Evolutionary conservation across 192 early-diverging fungal species (phyloP).

Genomic region (Gigaspora rosea): DNA sequence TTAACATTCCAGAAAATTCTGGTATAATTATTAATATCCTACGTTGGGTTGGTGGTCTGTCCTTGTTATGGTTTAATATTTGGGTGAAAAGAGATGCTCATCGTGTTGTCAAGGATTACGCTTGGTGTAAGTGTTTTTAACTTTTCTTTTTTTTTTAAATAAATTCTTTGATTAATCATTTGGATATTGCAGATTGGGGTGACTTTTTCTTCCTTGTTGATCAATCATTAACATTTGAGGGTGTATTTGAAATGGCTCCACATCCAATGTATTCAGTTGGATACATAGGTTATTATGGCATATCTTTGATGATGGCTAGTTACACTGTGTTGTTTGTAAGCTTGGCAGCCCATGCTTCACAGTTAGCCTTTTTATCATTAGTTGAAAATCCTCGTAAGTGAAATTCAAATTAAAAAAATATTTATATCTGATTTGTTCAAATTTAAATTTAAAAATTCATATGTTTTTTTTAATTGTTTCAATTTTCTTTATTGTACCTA

Average conservation of each 20-base stretch:
- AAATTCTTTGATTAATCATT: constrained; percentile 5
- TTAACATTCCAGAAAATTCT: constrained; percentile 67
- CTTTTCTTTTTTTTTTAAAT: not conserved
- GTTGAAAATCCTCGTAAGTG: constrained; percentile 90
- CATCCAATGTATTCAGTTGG: constrained; percentile 99
- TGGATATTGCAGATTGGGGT: constrained; percentile 82
- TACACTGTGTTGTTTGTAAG: constrained; percentile 91
- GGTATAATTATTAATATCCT: constrained; percentile 66
- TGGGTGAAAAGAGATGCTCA: constrained; percentile 97
- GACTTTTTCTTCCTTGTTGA: constrained; percentile 97
- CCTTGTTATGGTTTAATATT: constrained; percentile 87
- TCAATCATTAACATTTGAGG: constrained; percentile 88
- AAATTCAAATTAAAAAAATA: not conserved
- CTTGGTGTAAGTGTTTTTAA: constrained; percentile 79
- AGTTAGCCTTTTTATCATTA: constrained; percentile 85
- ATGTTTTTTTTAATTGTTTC: not conserved
- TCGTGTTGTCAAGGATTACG: constrained; percentile 95
- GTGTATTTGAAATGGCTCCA: constrained; percentile 95
- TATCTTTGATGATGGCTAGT: constrained; percentile 87
- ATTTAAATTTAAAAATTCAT: not conserved
- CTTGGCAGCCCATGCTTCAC: constrained; percentile 82
- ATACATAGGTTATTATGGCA: constrained; percentile 94
- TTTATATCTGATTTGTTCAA: not conserved
- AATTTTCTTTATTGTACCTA: constrained; percentile 12
- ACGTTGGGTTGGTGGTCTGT: constrained; percentile 74